Percentiles rank a stretch among this genome's conserved stretches.
These are phyloP conservation scores for Picochlorum sp. DNA, from an alignment of 139 green algal genomes.

Conservation along the genomic window DNA sequence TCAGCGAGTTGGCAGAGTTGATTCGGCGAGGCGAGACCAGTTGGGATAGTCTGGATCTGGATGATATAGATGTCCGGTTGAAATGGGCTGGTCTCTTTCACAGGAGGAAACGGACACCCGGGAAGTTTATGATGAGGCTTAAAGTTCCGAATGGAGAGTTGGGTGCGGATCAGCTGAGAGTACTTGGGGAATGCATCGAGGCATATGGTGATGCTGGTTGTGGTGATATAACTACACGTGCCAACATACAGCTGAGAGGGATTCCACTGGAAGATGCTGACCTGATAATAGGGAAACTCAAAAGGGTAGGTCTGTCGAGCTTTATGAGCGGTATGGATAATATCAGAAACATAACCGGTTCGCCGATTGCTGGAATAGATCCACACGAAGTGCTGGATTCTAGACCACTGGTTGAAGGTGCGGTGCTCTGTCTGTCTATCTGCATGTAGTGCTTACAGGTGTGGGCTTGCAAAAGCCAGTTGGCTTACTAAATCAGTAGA, in stretches of 20 bases:
- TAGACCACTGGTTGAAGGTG: constrained; percentile 35
- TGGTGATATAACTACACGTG: constrained; percentile 93
- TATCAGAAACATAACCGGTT: constrained; percentile 89
- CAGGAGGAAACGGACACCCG: constrained; percentile 77
- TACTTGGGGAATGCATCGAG: constrained; percentile 47
- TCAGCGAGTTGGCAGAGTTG: constrained; percentile 41
- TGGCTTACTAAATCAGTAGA: neutral
- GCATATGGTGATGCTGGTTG: constrained; percentile 80
- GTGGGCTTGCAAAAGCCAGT: neutral
- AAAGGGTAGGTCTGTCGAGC: constrained; percentile 53
- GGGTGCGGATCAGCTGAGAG: constrained; percentile 61
- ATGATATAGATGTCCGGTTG: constrained; percentile 89
- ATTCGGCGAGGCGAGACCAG: constrained; percentile 64
- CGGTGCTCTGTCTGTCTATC: too few relatives aligned
- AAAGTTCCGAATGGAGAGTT: constrained; percentile 88
- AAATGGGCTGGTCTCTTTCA: constrained; percentile 99
- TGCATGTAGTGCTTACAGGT: constrained; percentile 3
- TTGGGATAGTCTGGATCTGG: constrained; percentile 70
- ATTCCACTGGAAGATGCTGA: constrained; percentile 61
- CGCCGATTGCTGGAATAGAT: constrained; percentile 75
- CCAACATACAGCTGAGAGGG: constrained; percentile 85
- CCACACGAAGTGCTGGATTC: constrained; percentile 89
- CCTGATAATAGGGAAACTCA: constrained; percentile 47
- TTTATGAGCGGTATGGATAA: constrained; percentile 95
- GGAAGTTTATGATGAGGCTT: constrained; percentile 97